These are phyloP conservation scores for Phytophthora chlamydospora DNA, from an alignment of 352 stramenopile species.

Conservation along the genomic window DNA sequence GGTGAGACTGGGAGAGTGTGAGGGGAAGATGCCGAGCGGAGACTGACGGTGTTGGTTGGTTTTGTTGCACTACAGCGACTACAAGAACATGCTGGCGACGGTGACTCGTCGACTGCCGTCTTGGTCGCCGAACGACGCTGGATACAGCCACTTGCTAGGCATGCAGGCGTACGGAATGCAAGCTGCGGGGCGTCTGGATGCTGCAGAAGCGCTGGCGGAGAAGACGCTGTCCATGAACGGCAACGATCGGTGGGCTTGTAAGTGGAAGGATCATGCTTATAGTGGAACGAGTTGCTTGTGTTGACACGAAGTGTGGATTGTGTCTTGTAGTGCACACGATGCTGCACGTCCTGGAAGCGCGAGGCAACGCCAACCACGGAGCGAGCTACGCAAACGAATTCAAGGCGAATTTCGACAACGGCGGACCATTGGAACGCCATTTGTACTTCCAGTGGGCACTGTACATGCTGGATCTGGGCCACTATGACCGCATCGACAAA, in stretches of 20 bases:
- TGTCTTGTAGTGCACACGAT: conserved; percentile 72
- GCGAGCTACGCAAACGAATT: conserved; percentile 86
- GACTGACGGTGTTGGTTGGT: conserved; percentile 8
- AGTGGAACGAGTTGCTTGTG: not conserved
- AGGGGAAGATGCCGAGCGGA: not conserved
- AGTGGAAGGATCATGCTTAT: conserved; percentile 21
- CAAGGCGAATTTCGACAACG: conserved; percentile 81
- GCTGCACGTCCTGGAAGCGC: conserved; percentile 75
- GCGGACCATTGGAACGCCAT: conserved; percentile 68
- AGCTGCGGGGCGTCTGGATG: conserved; percentile 64
- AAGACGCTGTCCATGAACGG: conserved; percentile 86
- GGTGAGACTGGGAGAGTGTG: conserved; percentile 41
- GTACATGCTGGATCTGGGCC: conserved; percentile 80
- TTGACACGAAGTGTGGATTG: conserved; percentile 4
- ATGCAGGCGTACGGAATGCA: conserved; percentile 90
- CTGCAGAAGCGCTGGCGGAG: conserved; percentile 70
- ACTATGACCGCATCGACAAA: conserved; percentile 85
- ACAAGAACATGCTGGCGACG: conserved; percentile 77
- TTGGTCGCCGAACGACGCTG: conserved; percentile 77
- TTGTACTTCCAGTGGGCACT: conserved; percentile 86
- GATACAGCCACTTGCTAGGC: conserved; percentile 77
- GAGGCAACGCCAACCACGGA: conserved; percentile 85
- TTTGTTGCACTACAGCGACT: conserved; percentile 51
- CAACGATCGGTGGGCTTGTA: conserved; percentile 87
- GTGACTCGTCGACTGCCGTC: conserved; percentile 73